Evolutionary conservation across 164 flowering plant species (phyloP).

Genomic region (Malania oleifera): DNA sequence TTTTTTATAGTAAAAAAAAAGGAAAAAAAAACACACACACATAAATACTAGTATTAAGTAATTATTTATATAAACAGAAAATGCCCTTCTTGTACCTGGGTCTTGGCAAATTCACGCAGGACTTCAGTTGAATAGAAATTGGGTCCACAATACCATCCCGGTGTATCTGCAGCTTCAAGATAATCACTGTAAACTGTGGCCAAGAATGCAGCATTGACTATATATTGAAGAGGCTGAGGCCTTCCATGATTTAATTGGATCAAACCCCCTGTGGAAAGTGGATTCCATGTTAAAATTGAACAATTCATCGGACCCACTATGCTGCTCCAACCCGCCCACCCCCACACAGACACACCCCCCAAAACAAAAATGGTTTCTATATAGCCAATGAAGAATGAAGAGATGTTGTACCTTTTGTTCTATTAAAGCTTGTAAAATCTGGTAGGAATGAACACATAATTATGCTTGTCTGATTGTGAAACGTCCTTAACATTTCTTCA

Average conservation of each 20-base stretch:
- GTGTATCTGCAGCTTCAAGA: constrained; percentile 93
- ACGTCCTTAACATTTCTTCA: constrained; percentile 82
- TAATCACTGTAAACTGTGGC: constrained; percentile 83
- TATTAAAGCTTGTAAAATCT: constrained; percentile 62
- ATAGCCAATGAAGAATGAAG: not conserved
- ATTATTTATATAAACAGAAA: too few relatives aligned
- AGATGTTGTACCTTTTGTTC: constrained; percentile 66
- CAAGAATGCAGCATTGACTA: constrained; percentile 90
- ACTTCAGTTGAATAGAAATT: constrained; percentile 67
- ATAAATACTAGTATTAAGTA: too few relatives aligned
- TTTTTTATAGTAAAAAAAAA: not conserved
- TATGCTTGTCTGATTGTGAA: constrained; percentile 87
- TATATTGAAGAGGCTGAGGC: constrained; percentile 94
- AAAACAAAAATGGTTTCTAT: not conserved
- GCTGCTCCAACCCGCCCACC: not conserved
- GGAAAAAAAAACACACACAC: not conserved
- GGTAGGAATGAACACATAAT: constrained; percentile 94
- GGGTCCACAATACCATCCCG: constrained; percentile 99
- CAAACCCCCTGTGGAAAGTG: constrained; percentile 64
- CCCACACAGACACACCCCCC: not conserved
- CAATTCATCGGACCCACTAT: not conserved
- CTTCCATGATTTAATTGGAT: constrained; percentile 87
- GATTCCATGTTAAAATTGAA: not conserved
- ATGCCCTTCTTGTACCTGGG: constrained; percentile 53
- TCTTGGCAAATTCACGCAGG: constrained; percentile 79